Evolutionary conservation across 2,329 filamentous ascomycete genomes (phyloP), one percentile per base, ranked within the genome.

Genomic region (Hypoxylon sp.): DNA sequence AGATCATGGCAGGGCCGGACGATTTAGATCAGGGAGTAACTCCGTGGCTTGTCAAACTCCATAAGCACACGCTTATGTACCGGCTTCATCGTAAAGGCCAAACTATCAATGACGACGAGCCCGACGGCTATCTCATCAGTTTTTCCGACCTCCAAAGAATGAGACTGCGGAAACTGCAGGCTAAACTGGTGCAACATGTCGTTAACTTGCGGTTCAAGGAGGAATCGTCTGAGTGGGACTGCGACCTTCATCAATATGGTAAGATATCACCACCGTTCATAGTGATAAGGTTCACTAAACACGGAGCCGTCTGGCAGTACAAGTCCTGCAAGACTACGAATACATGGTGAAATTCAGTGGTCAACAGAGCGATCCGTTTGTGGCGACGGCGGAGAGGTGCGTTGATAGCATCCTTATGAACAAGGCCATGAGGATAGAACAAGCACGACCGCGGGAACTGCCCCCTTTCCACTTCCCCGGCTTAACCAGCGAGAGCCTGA

Each of bases 321-420:
- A 64, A 20, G 66, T 68, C 11, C 11, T 69, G 7, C 59, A 67
- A 16, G 61, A 72, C 45, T 54, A 70, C 20, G 64, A 70, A 12
- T 71, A 68, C 54, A 71, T 72, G 67, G 46, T 60, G 5, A 56
- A 64, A 18, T 46, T 63, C 12, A 65, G 64, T 32, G 32, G 54
- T n/a, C 24, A 30, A 2, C 11, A 11, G 3, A 50, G 46, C 11
- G 68, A 69, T 40, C 68, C 66, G 1, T 70, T 71, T 22, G 50
- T 67, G 0, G 61, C 63, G 3, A 66, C 66, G 2, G 66, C 68
- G 1, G 64, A 71, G 44, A 51, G 69, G 12, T n/a, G 14, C 4
- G 16, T 36, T 18, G 40, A 55, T 32, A 2, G 14, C 3, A n/a
- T 22, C 2, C 18, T 45, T 2, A 45, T 45, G 42, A 22, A 12